Evolutionary conservation across 2,329 filamentous ascomycete genomes (phyloP), one percentile per base, ranked within the genome.

Genomic region (Colletotrichum horii): DNA sequence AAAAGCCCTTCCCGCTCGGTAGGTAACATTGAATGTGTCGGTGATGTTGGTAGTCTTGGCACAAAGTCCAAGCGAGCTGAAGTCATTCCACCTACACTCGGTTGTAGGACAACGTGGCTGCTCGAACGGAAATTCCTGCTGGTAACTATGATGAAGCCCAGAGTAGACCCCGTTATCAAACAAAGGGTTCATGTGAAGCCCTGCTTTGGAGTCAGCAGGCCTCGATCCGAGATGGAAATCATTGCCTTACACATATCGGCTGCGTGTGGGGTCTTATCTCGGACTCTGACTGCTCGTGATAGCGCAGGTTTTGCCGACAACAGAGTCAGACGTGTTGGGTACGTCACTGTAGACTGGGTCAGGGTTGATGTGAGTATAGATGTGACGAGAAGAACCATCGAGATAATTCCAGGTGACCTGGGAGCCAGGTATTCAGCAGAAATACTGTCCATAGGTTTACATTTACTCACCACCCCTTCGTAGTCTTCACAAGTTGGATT

Each of bases 291-390:
- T 24, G 60, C 48, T 24, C 9, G 60, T 36, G 22, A 30, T 38
- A n/a, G 38, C 38, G 11, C 68, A 19, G 22, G 68, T 14, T 8
- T 65, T 43, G 43, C 30, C 15, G 8, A 30, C n/a, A 24, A 24
- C 55, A 6, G 36, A 38, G 30, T 66, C 60, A 67, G 26, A 14
- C 64, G 66, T 30, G 43, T 28, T 8, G 36, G 71, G 16, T 74
- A 74, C 8, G 66, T 55, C 12, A 74, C 52, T 8, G 48, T 58
- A 8, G 66, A 71, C 43, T 74, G 71, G 8, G 71, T 74, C 32
- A 74, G 34, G 1, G 71, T 71, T 38, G 66, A 69, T 8, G 70
- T 72, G 11, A 72, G 52, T 7, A 72, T 60, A 9, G 70, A 64
- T 22, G 62, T 61, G 8, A 68, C 14, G 19, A 71, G 15, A 19